phyloP scores from a whole-genome alignment of 1,139 yeast species.

The Sugiyamaella japonica region DNA sequence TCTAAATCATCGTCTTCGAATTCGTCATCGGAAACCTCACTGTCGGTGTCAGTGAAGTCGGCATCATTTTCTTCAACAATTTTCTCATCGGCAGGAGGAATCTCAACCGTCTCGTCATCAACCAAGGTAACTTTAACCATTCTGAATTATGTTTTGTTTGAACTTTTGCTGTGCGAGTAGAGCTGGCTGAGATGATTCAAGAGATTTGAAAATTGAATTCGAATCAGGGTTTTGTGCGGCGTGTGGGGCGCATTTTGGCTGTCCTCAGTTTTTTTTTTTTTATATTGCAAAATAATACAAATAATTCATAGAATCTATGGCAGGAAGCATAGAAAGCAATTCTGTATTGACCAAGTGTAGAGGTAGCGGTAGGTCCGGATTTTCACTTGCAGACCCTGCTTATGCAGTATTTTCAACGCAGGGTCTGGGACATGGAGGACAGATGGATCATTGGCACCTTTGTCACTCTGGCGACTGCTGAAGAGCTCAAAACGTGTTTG shows the following conservation, averaged over 20 bases:
- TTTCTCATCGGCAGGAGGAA: constrained; percentile 45
- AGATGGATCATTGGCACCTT: too few species aligned
- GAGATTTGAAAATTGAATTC: constrained; percentile 2
- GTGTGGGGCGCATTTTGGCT: constrained; percentile 4
- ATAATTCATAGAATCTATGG: too few species aligned
- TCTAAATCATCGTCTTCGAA: constrained; percentile 71
- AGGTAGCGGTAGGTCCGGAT: too few species aligned
- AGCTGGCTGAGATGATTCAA: background rate
- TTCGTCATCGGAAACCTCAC: constrained; percentile 47
- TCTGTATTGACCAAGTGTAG: too few species aligned
- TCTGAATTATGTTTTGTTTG: constrained; percentile 15
- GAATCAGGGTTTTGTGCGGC: constrained; percentile 1
- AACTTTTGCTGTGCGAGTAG: background rate
- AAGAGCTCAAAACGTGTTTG: too few species aligned
- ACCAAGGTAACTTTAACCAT: constrained; percentile 79
- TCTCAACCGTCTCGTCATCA: constrained; percentile 45
- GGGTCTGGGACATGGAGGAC: too few species aligned
- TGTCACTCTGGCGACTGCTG: too few species aligned
- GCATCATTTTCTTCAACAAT: constrained; percentile 36
- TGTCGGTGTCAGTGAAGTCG: constrained; percentile 39
- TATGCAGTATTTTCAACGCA: too few species aligned
- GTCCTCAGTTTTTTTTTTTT: too few species aligned
- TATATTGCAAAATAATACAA: too few species aligned
- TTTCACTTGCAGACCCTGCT: too few species aligned
- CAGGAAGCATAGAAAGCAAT: too few species aligned